Base-by-base conservation (phyloP, 202 grass and related monocot genomes). In the Panicum virgatum region DNA sequence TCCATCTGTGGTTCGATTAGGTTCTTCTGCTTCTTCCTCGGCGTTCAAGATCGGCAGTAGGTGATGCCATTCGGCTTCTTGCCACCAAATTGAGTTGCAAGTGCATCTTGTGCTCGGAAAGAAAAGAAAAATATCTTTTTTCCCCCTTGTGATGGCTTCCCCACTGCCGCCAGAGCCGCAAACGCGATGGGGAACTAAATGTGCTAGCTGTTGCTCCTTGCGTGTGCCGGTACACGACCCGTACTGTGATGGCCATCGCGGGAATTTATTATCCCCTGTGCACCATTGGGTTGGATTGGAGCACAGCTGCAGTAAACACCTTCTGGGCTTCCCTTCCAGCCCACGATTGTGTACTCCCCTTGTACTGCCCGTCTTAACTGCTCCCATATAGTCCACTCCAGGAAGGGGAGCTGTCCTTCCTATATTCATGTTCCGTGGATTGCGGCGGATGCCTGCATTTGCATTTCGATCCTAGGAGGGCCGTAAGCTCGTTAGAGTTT, bases 201-300 rank as follows among this genome's bases (percentile, higher is more conserved):
- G 83, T 71, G 78, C 72, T 78, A 85, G 73, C 78, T 82, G 73
- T 86, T 78, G 78, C 78, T 67, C 66, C 60, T 78, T 82, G 64
- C 43, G 36, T 52, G 62, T 82, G 46, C 38, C 59, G 42, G 87
- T 78, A 81, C 67, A 66, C 39, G 19, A 1, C 9, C 72, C 32
- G 78, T 81, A 45, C 83, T 43, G 51, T 12, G 88, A 86, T 69
- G 73, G 54, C 66, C 67, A 47, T 83, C 67, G 22, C 20, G 1
- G 60, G 15, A 74, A 83, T 86, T 79, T 83, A 86, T 73, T 73
- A 30, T 22, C 66, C 73, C 78, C 20, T 74, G 83, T 86, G 30
- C 79, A 73, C 50, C 83, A 75, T 78, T 61, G 50, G 64, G 74
- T 69, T 60, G 38, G 76, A n/a, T 32, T 80, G 65, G 50, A 44